Percentiles rank a stretch among this genome's conserved stretches.
phyloP scores from a whole-genome alignment of 768 basidiomycete genomes.

The Vishniacozyma victoriae region DNA sequence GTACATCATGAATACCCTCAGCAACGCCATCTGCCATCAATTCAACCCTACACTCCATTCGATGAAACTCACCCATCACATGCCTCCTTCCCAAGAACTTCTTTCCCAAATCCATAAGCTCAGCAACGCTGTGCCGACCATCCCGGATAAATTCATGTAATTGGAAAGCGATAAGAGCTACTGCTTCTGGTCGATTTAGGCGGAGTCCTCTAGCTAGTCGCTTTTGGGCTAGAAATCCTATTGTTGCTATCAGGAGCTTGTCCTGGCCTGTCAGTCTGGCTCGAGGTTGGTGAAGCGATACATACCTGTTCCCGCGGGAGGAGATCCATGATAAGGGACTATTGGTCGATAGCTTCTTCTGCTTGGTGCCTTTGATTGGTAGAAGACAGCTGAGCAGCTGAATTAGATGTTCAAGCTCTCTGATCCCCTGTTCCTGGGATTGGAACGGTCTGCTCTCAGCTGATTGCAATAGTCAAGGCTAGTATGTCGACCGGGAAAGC shows the following conservation, averaged over 20 bases:
- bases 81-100: slow-evolving; percentile 78
- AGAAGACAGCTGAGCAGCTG: too few species aligned
- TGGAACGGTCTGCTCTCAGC: too few species aligned
- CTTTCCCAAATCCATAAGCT: slow-evolving; percentile 93
- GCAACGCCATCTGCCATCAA: slow-evolving; percentile 56
- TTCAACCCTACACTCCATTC: background rate
- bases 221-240: slow-evolving; percentile 82
- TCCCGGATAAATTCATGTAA: slow-evolving; percentile 92
- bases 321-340: background rate
- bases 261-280: slow-evolving; percentile 22
- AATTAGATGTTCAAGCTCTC: too few species aligned
- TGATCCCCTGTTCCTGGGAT: too few species aligned
- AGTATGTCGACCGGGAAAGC: too few species aligned
- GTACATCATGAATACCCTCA: slow-evolving; percentile 71
- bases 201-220: slow-evolving; percentile 86
- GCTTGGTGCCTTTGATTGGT: too few species aligned
- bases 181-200: slow-evolving; percentile 80
- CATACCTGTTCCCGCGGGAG: background rate
- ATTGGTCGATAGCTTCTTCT: background rate
- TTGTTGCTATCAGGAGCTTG: slow-evolving; percentile 41
- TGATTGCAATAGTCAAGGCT: too few species aligned
- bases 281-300: background rate
- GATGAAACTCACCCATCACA: slow-evolving; percentile 55
- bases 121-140: slow-evolving; percentile 74
- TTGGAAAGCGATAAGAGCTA: slow-evolving; percentile 82